A percentile compares a stretch with the other conserved stretches of the same genome.
Conservation (phyloP, 305 asterid genomes). For the Fraxinus albicans region DNA sequence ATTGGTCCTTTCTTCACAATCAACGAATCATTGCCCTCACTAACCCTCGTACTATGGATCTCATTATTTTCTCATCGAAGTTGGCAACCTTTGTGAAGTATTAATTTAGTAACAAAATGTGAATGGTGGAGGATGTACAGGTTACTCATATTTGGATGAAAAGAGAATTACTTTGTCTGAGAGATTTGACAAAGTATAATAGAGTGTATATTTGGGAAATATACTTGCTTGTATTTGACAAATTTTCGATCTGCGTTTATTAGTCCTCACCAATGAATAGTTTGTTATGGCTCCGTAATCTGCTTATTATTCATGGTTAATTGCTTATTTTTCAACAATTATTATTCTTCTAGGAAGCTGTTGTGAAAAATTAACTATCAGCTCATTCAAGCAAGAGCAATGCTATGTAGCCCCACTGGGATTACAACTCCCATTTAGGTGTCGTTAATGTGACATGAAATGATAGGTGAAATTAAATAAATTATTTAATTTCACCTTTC, state of each 20-base stretch:
- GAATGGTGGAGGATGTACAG: neutral
- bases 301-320: neutral
- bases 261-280: neutral
- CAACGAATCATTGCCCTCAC: neutral
- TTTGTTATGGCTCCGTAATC: neutral
- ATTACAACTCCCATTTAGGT: too few species aligned
- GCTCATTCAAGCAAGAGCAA: neutral
- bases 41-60: neutral
- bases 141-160: neutral
- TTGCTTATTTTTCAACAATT: neutral
- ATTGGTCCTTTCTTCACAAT: neutral
- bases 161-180: neutral
- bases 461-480: too few species aligned
- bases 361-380: neutral
- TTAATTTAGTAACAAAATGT: neutral
- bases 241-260: neutral
- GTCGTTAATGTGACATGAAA: too few species aligned
- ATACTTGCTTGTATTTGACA: neutral
- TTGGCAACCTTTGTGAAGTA: neutral
- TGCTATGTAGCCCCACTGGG: too few species aligned
- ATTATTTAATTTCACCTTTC: too few species aligned
- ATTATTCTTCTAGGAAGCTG: neutral
- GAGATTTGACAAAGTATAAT: neutral
- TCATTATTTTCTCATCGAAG: neutral
- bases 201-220: neutral